These are phyloP conservation scores for Leptodermis oblonga DNA, from an alignment of 257 asterid species.

Conservation along the genomic window DNA sequence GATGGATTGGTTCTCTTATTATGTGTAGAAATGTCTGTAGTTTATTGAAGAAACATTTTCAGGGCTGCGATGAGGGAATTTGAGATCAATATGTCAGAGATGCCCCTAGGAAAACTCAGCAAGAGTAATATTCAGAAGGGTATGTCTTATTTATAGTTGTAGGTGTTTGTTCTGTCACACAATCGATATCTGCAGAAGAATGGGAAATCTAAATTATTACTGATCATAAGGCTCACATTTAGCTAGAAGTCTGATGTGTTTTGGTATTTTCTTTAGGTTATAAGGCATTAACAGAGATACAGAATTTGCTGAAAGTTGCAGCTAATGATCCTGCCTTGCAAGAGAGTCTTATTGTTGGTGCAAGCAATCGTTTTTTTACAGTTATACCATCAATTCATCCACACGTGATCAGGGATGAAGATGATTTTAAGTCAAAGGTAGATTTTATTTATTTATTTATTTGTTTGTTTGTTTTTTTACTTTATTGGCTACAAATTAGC, in stretches of 20 bases:
- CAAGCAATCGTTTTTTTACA: constrained; percentile 95
- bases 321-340: constrained; percentile 42
- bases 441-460: no score
- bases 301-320: constrained; percentile 50
- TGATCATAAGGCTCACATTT: constrained; percentile 12
- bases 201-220: neutral
- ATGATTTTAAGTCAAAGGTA: constrained; percentile 82
- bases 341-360: constrained; percentile 76
- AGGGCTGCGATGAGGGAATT: constrained; percentile 99
- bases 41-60: constrained; percentile 25
- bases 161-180: neutral
- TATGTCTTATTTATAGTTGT: constrained; percentile 15
- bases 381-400: constrained; percentile 94
- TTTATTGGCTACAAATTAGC: constrained; percentile 1
- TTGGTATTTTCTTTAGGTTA: constrained; percentile 51
- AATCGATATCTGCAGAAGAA: neutral
- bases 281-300: constrained; percentile 94
- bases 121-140: constrained; percentile 88
- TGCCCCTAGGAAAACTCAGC: constrained; percentile 99
- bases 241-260: constrained; percentile 10
- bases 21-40: constrained; percentile 15
- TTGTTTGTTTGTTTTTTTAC: no score
- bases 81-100: constrained; percentile 93
- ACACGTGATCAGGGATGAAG: constrained; percentile 78
- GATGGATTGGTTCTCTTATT: constrained; percentile 13